Base-by-base conservation (phyloP, 495 filamentous ascomycete genomes). In the Tuber aestivum region DNA sequence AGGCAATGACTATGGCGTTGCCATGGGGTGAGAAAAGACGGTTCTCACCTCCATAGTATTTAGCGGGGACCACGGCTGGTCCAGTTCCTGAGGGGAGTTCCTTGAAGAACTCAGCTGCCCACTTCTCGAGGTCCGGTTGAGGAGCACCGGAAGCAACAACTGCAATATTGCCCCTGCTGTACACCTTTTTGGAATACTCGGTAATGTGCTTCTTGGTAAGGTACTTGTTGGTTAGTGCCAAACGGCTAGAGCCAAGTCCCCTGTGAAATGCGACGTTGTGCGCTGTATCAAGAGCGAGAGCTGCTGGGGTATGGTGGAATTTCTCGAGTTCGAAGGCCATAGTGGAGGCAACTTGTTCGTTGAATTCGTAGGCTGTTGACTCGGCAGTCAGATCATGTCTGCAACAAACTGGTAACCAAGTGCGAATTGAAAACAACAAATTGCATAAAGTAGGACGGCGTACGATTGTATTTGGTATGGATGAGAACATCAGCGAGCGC, bases 1-100 rank as follows among this genome's bases (percentile, higher is more conserved):
- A 97, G 73, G 89, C 94, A 82, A 99, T 89, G 70, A 97, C 92
- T 77, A 97, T 84, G 73, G 94, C 87, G 84, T 88, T 97, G 70
- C 91, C 89, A 71, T 86, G 85, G 78, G 87, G 87, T 84, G 92
- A 92, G 69, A 93, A 85, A 77, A 95, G 93, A 74, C 95, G 92
- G 87, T 97, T 92, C 87, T 99, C 93, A 81, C 95, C 95, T 82
- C 95, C 95, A 83, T 90, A 91, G 89, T 97, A 99, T 84, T 94
- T 94, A 80, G 90, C 90, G 70, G 92, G 80, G 77, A 78, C 68
- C 82, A 80, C 77, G 79, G 79, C 73, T 75, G 82, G 69, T 23
- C 74, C 80, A 14, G 78, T 50, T 44, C 83, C 83, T 35, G 85
- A 75, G 37, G 87, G 86, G 35, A 89, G 86, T 68, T 85, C 84